Percentiles rank a stretch among this genome's conserved stretches.
These are phyloP conservation scores for Euphorbia tirucalli DNA, from an alignment of 345 rosid species.

Conservation along the genomic window DNA sequence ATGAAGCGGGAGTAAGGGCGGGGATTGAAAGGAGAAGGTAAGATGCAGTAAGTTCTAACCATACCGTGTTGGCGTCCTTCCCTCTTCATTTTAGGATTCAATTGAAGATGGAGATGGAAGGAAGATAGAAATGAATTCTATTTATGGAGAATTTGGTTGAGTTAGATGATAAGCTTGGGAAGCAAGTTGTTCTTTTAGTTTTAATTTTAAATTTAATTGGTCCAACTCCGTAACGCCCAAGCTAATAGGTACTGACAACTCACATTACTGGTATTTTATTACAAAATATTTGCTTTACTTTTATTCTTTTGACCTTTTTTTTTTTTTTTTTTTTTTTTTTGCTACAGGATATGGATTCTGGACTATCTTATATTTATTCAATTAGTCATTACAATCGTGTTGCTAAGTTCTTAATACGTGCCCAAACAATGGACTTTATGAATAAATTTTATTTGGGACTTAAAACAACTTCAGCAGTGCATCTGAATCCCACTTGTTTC, in stretches of 20 bases:
- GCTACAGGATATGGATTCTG: too few relatives aligned
- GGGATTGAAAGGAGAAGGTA: constrained; percentile 44
- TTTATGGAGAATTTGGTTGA: not conserved
- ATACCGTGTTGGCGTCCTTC: constrained; percentile 69
- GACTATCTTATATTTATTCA: too few relatives aligned
- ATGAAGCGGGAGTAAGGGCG: constrained; percentile 31
- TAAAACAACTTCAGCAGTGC: too few relatives aligned
- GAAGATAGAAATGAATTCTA: not conserved
- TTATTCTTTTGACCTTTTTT: not conserved
- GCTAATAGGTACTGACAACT: constrained; percentile 2
- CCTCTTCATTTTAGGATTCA: constrained; percentile 46
- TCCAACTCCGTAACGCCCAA: constrained; percentile 27
- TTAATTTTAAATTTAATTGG: not conserved
- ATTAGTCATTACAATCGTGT: too few relatives aligned
- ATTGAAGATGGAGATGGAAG: not conserved
- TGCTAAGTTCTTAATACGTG: too few relatives aligned
- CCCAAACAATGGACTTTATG: too few relatives aligned
- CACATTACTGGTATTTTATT: not conserved
- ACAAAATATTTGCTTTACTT: not conserved
- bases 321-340: too few relatives aligned
- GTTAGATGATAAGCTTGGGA: constrained; percentile 20
- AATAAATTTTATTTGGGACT: too few relatives aligned
- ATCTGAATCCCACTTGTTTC: too few relatives aligned
- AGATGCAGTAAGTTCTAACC: constrained; percentile 50
- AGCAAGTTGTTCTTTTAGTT: constrained; percentile 20